Base-by-base conservation (phyloP, 2,329 filamentous ascomycete species). In the Trichophyton benhamiae region DNA sequence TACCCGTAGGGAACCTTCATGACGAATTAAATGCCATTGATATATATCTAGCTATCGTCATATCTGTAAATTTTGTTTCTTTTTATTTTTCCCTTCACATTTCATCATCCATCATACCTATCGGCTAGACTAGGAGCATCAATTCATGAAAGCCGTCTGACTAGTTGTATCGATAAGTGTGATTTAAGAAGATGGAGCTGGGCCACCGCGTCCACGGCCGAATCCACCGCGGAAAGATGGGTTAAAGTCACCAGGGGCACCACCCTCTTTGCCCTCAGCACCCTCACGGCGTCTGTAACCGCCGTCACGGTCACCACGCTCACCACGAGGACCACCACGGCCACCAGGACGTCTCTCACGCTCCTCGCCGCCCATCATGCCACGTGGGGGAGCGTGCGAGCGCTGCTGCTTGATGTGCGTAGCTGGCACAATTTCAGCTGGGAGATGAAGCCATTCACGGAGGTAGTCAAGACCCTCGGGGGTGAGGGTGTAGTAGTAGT, bases 401-500 rank as follows among this genome's bases (percentile, higher is more conserved):
- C 94, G 90, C 85, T 96, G 91, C 84, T 96, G 91, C 89, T 99
- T 99, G 83, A 99, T 97, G 88, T 99, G 94, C 75, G 94, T 99
- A 75, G 95, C 91, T 72, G 94, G 94, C 71, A 99, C 94, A 77
- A 99, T 96, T 87, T 99, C 94, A 77, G 94, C 91, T 75, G 94
- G 94, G 74, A 99, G 88, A 83, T 99, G 94, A 73, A 99, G 91
- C 94, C 94, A 99, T 85, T 99, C 94, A 78, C 94, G 92, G 79
- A 99, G 91, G 86, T 99, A 99, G 84, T 97, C 92, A 78, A 99
- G 92, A 82, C 94, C 94, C 85, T 97, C 91, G 76, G 91, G 89
- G 78, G 92, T 96, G 80, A 99, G 87, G 80, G 94, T 96, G 87
- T 99, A 99, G 89, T 99, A 99, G 88, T 97, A 96, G 86, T 91